A percentile compares a stretch with the other conserved stretches of the same genome.
Evolutionary conservation across 78 protist genomes (phyloP).

Genomic region (Dictyostelium brefeldianum): DNA sequence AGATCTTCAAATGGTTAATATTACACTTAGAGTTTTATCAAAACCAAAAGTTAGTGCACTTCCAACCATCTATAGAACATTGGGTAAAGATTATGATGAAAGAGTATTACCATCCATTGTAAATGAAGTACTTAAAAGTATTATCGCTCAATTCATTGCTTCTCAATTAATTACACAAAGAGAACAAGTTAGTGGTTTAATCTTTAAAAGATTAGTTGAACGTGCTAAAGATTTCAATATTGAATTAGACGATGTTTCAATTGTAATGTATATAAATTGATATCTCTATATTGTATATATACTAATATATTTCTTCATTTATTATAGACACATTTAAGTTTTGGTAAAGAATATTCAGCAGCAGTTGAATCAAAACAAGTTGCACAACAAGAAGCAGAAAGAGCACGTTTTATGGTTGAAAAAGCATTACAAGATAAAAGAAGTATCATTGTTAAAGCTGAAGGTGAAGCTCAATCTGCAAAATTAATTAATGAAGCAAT

Average conservation of each 20-base stretch:
- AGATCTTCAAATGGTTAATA: conserved; percentile 96
- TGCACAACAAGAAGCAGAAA: conserved; percentile 98
- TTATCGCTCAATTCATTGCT: conserved; percentile 97
- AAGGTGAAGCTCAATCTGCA: conserved; percentile 98
- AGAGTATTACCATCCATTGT: conserved; percentile 95
- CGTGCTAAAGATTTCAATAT: conserved; percentile 95
- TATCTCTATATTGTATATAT: too few relatives aligned
- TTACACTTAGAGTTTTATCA: conserved; percentile 92
- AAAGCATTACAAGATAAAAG: conserved; percentile 95
- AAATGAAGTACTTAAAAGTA: conserved; percentile 96
- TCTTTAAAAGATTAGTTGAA: conserved; percentile 78
- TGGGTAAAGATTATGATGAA: conserved; percentile 96
- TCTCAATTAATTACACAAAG: conserved; percentile 96
- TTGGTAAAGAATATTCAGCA: conserved; percentile 94
- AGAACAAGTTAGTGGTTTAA: conserved; percentile 87
- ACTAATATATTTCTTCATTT: neutral
- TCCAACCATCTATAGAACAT: conserved; percentile 79
- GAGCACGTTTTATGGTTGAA: conserved; percentile 96
- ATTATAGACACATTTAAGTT: conserved; percentile 87
- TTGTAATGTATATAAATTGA: conserved; percentile 58
- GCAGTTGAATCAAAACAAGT: conserved; percentile 97
- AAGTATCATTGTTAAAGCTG: conserved; percentile 92
- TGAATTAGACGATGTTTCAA: conserved; percentile 95
- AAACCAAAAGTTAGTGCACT: conserved; percentile 86
- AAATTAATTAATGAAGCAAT: conserved; percentile 92